A percentile compares a stretch with the other conserved stretches of the same genome.
Conservation (phyloP, 2,329 filamentous ascomycete genomes). For the Beauveria brongniartii region DNA sequence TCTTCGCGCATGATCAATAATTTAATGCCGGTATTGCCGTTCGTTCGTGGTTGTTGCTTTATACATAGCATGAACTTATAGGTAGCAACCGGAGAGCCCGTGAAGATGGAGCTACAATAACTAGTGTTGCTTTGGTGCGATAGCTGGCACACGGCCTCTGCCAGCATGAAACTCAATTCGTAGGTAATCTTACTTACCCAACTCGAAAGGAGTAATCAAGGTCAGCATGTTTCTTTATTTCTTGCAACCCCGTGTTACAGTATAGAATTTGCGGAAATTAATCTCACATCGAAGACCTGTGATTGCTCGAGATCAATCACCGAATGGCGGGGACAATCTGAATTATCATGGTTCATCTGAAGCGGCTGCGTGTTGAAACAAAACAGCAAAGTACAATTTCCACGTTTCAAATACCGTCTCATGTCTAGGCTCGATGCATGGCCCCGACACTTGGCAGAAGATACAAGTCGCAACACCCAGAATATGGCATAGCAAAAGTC, state of each 20-base stretch:
- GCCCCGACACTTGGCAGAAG: background rate
- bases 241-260: too few relatives aligned
- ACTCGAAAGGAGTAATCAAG: too few relatives aligned
- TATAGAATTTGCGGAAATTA: too few relatives aligned
- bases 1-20: background rate
- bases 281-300: too few relatives aligned
- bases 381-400: background rate
- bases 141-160: too few relatives aligned
- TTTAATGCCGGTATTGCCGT: background rate
- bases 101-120: background rate
- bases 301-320: background rate
- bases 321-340: background rate
- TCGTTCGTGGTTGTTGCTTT: background rate
- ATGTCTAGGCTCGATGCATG: background rate
- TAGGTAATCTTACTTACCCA: too few relatives aligned
- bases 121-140: too few relatives aligned
- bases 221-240: too few relatives aligned
- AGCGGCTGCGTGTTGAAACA: background rate
- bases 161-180: too few relatives aligned
- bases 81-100: background rate
- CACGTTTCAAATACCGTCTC: constrained; percentile 5
- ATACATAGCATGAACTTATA: background rate
- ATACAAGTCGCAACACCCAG: background rate
- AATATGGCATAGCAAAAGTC: background rate
- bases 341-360: background rate